Conservation (phyloP, 2,329 filamentous ascomycete species). For the Leptographium procerum region DNA sequence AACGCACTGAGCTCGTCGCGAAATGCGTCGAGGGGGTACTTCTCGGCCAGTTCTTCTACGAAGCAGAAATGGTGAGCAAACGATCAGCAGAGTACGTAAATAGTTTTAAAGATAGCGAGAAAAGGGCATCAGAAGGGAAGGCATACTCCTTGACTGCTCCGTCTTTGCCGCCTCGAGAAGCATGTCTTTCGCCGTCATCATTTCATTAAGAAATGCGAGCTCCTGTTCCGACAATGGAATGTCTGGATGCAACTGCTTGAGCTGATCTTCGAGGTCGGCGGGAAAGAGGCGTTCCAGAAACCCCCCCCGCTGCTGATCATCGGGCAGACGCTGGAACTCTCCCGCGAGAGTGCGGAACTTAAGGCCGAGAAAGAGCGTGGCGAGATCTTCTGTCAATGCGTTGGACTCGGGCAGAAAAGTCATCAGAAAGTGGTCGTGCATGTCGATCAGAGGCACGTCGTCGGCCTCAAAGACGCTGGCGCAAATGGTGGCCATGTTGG, state of each 20-base stretch:
- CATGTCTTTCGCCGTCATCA: conserved; percentile 23
- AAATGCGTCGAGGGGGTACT: conserved; percentile 27
- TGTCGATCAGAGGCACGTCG: conserved; percentile 27
- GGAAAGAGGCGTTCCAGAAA: conserved; percentile 45
- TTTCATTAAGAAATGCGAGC: conserved; percentile 9
- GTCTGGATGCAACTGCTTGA: conserved; percentile 27
- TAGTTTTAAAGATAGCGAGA: background rate
- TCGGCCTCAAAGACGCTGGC: conserved; percentile 27
- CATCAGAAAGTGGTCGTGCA: conserved; percentile 33
- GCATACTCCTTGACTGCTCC: conserved; percentile 26
- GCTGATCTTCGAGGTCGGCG: conserved; percentile 39
- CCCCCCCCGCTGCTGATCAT: conserved; percentile 4
- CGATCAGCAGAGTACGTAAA: background rate
- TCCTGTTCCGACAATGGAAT: conserved; percentile 11
- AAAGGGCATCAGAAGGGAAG: background rate
- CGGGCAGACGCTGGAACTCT: conserved; percentile 4
- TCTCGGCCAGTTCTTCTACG: conserved; percentile 20
- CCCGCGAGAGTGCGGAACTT: conserved; percentile 24
- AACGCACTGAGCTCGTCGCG: conserved; percentile 21
- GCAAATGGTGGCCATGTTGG: conserved; percentile 37
- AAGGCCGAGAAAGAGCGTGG: conserved; percentile 33
- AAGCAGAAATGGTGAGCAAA: background rate
- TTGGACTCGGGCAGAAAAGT: conserved; percentile 28
- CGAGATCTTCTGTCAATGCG: conserved; percentile 28
- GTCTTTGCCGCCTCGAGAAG: conserved; percentile 42